Evolutionary conservation across 768 basidiomycete genomes (phyloP).

Genomic region (Rhodotorula kratochvilovae): DNA sequence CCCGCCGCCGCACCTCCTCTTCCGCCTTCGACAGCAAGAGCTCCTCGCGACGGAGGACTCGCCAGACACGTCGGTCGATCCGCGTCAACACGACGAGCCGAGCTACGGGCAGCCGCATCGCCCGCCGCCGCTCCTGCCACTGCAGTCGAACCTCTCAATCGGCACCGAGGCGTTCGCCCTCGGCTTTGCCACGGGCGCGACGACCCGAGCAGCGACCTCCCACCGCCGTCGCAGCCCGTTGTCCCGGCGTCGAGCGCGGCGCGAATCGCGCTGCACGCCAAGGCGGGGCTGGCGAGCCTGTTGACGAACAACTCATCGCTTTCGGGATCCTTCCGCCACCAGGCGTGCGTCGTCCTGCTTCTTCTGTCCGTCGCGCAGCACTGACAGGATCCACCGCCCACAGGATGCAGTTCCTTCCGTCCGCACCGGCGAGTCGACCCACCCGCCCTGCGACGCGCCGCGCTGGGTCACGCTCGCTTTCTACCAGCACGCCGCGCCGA

Average conservation of each 20-base stretch:
- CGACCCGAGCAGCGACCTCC: not conserved
- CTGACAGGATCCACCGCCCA: not conserved
- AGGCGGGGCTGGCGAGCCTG: slow-evolving; percentile 24
- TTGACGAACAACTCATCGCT: slow-evolving; percentile 36
- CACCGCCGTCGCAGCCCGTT: not conserved
- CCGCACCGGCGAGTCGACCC: not conserved
- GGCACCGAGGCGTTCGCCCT: not conserved
- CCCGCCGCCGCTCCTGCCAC: not conserved
- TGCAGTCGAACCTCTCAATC: slow-evolving; percentile 6
- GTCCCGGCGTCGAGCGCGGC: not conserved
- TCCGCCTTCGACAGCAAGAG: slow-evolving; percentile 33
- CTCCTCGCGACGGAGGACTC: not conserved
- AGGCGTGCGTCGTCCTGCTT: slow-evolving; percentile 4
- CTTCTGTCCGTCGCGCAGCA: no score
- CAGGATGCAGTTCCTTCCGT: slow-evolving; percentile 38
- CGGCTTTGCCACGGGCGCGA: slow-evolving; percentile 15
- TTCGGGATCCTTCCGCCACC: slow-evolving; percentile 26
- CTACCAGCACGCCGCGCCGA: not conserved
- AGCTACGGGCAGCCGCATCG: not conserved
- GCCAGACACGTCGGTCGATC: not conserved
- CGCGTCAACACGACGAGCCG: not conserved
- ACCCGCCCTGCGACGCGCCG: slow-evolving; percentile 21
- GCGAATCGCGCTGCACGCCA: slow-evolving; percentile 32
- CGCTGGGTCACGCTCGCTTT: slow-evolving; percentile 20
- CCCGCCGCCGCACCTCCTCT: slow-evolving; percentile 31